phyloP scores from a whole-genome alignment of 352 stramenopile species.

The Phytophthora rubi region DNA sequence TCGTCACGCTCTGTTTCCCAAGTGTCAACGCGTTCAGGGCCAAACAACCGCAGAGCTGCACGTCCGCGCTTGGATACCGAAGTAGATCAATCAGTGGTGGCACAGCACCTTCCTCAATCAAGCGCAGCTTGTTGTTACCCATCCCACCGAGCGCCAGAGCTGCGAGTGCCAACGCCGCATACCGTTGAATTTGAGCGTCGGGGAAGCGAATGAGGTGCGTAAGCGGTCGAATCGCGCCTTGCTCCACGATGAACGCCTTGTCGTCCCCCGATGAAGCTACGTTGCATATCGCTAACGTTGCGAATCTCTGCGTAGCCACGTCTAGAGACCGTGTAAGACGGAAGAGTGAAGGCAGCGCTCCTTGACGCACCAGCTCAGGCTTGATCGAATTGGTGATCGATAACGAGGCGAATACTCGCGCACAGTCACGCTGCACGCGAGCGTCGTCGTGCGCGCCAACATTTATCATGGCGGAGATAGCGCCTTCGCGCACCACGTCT shows the following conservation, averaged over 20 bases:
- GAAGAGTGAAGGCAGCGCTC: constrained; percentile 90
- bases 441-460: constrained; percentile 85
- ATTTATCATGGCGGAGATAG: constrained; percentile 79
- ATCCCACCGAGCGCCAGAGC: constrained; percentile 93
- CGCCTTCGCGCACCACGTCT: constrained; percentile 90
- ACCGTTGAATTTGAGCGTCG: constrained; percentile 96
- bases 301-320: constrained; percentile 93
- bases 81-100: constrained; percentile 93
- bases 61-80: constrained; percentile 93
- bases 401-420: constrained; percentile 92
- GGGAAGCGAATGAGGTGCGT: constrained; percentile 95
- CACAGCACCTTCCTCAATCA: constrained; percentile 94
- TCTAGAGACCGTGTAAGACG: constrained; percentile 94
- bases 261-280: constrained; percentile 78
- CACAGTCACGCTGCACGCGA: constrained; percentile 93
- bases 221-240: constrained; percentile 92
- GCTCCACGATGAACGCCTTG: constrained; percentile 92
- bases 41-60: constrained; percentile 93
- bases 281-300: constrained; percentile 96
- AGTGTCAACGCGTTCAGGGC: constrained; percentile 93
- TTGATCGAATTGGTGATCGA: constrained; percentile 88
- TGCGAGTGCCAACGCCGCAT: constrained; percentile 92
- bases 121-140: constrained; percentile 91
- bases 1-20: constrained; percentile 86
- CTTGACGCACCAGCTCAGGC: constrained; percentile 83